These are phyloP conservation scores for Silene noctiflora DNA, from an alignment of 179 eudicot species.

Conservation along the genomic window DNA sequence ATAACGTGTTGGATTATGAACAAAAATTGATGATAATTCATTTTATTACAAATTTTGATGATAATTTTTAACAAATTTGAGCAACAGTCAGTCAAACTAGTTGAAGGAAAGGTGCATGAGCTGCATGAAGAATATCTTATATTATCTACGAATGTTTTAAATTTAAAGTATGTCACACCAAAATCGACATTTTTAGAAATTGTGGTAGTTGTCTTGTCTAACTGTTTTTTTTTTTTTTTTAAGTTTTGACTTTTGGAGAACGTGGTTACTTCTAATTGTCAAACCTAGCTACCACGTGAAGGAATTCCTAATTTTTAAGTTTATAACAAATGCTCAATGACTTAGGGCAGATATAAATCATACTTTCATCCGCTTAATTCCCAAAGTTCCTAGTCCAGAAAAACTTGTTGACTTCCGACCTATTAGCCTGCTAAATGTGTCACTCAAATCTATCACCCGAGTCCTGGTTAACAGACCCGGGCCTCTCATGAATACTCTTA, in stretches of 20 bases:
- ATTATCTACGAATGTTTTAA: not conserved
- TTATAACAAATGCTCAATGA: too few species aligned
- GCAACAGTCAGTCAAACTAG: constrained; percentile 7
- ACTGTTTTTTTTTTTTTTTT: not conserved
- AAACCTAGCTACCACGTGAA: constrained; percentile 6
- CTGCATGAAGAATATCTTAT: not conserved
- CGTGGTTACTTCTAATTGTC: not conserved
- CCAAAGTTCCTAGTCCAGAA: too few species aligned
- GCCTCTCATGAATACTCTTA: too few species aligned
- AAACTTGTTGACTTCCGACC: too few species aligned
- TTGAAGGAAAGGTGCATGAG: not conserved
- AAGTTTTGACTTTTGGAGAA: not conserved
- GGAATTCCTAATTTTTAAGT: too few species aligned
- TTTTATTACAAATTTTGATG: not conserved
- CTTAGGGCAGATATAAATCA: too few species aligned
- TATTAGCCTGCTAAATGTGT: too few species aligned
- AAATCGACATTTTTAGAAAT: not conserved
- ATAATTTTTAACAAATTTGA: not conserved
- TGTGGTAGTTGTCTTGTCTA: not conserved
- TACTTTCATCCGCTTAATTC: too few species aligned
- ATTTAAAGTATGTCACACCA: not conserved
- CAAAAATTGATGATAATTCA: not conserved
- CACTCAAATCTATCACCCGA: too few species aligned
- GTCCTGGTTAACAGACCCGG: too few species aligned
- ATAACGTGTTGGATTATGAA: not conserved